These are phyloP conservation scores for Theobroma grandiflorum DNA, from an alignment of 441 rosid species.

Conservation along the genomic window DNA sequence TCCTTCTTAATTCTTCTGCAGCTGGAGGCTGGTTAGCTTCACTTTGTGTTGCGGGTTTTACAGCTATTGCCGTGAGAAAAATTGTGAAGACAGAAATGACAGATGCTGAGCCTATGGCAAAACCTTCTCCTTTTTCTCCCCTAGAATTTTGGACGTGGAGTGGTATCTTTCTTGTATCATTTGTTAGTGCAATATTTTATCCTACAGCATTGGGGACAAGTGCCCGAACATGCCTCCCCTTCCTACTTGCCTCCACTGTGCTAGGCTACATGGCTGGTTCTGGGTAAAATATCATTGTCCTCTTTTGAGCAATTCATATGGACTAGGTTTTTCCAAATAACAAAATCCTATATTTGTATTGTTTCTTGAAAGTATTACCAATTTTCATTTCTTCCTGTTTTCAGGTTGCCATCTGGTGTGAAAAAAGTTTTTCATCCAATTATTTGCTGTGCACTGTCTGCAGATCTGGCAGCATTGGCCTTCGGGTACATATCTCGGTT, in stretches of 20 bases:
- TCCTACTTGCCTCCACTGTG: conserved; percentile 90
- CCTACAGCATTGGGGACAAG: conserved; percentile 76
- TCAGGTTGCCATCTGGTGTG: conserved; percentile 80
- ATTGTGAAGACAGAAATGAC: conserved; percentile 84
- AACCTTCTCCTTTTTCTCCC: conserved; percentile 80
- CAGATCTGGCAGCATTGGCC: conserved; percentile 83
- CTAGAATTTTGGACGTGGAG: conserved; percentile 78
- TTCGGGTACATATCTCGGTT: conserved; percentile 82
- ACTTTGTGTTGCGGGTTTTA: conserved; percentile 87
- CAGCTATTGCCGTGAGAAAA: conserved; percentile 88
- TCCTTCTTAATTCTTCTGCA: conserved; percentile 41
- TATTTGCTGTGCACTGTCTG: conserved; percentile 84
- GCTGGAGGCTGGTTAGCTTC: conserved; percentile 98
- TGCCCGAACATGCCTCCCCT: conserved; percentile 92
- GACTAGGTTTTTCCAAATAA: neutral
- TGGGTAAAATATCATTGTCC: conserved; percentile 56
- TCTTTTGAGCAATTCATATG: neutral
- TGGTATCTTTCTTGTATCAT: conserved; percentile 77
- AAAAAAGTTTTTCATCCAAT: conserved; percentile 89
- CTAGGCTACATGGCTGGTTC: conserved; percentile 90
- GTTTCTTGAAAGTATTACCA: conserved; percentile 17
- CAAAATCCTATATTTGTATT: neutral
- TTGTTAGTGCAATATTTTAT: conserved; percentile 65
- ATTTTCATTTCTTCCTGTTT: conserved; percentile 21
- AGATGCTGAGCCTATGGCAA: conserved; percentile 94